These are phyloP conservation scores for Macrolepiota albuminosa DNA, from an alignment of 768 basidiomycete species.

Conservation along the genomic window DNA sequence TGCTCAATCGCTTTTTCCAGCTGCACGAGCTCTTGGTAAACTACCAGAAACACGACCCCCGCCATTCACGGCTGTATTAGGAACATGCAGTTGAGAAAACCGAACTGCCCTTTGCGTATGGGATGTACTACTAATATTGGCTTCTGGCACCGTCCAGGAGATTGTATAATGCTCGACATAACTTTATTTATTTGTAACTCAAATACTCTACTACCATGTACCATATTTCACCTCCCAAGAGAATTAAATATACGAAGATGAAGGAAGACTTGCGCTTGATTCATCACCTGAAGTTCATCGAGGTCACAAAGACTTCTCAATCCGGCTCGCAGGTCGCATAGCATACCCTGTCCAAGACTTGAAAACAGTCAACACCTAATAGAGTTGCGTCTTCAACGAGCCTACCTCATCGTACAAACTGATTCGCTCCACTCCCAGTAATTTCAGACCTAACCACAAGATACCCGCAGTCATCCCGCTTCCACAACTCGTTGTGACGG, in stretches of 20 bases:
- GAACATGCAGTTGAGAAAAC: slow-evolving; percentile 26
- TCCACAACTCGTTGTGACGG: slow-evolving; percentile 79
- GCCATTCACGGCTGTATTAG: slow-evolving; percentile 66
- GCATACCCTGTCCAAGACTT: slow-evolving; percentile 98
- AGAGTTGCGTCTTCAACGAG: background rate
- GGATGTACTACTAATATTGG: background rate
- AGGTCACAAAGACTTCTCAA: slow-evolving; percentile 27
- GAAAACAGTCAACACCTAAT: background rate
- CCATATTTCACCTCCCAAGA: background rate
- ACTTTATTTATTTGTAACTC: background rate
- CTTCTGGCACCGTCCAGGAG: background rate
- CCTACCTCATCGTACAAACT: slow-evolving; percentile 93
- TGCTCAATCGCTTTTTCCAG: slow-evolving; percentile 20
- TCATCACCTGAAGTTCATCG: background rate
- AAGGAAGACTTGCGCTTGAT: background rate
- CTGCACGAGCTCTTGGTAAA: slow-evolving; percentile 52
- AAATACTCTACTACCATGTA: background rate
- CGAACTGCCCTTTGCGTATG: background rate
- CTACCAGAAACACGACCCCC: slow-evolving; percentile 42
- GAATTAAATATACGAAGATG: background rate
- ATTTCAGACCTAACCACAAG: slow-evolving; percentile 87
- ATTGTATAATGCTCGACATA: background rate
- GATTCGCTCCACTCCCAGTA: slow-evolving; percentile 55
- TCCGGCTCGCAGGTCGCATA: slow-evolving; percentile 64
- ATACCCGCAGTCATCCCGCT: slow-evolving; percentile 98